Conservation (phyloP, 495 filamentous ascomycete species). For the Aspergillus bertholletiae region DNA sequence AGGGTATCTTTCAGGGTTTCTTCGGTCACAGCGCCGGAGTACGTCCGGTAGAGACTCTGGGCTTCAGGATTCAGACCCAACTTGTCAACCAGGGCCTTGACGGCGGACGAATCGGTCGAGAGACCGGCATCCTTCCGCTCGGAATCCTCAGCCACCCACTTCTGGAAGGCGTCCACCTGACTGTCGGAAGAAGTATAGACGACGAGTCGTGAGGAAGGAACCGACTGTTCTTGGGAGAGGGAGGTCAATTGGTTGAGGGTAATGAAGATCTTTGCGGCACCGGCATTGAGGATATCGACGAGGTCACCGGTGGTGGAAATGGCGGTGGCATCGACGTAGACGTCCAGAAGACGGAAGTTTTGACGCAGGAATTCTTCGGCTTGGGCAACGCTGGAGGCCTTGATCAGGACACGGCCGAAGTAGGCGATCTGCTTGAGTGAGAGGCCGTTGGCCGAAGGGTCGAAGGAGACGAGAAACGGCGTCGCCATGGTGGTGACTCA, state of each 20-base stretch:
- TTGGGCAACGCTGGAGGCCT: conserved; percentile 56
- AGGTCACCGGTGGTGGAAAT: conserved; percentile 68
- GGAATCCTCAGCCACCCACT: conserved; percentile 38
- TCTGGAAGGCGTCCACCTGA: conserved; percentile 32
- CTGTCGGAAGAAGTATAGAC: conserved; percentile 39
- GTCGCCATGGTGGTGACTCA: conserved; percentile 47
- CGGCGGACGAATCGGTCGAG: conserved; percentile 43
- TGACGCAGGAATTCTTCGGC: conserved; percentile 65
- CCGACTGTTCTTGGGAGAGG: conserved; percentile 48
- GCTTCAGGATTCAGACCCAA: conserved; percentile 36
- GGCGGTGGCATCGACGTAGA: conserved; percentile 72
- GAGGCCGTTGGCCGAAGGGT: conserved; percentile 51
- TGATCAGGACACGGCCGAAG: conserved; percentile 72
- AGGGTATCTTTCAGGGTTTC: conserved; percentile 49
- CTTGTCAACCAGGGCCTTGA: conserved; percentile 46
- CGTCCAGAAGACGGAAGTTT: conserved; percentile 61
- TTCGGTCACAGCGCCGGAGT: conserved; percentile 34
- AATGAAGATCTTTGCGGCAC: conserved; percentile 85
- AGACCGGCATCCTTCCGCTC: conserved; percentile 54
- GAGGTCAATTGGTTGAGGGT: conserved; percentile 58
- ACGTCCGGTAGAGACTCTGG: conserved; percentile 34
- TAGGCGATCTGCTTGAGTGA: conserved; percentile 69
- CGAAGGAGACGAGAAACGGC: conserved; percentile 45
- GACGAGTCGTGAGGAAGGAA: conserved; percentile 56
- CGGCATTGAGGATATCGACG: conserved; percentile 75